Evolutionary conservation across 345 rosid genomes (phyloP), one percentile per base, ranked within the genome.

Genomic region (Moricandia moricandioides): DNA sequence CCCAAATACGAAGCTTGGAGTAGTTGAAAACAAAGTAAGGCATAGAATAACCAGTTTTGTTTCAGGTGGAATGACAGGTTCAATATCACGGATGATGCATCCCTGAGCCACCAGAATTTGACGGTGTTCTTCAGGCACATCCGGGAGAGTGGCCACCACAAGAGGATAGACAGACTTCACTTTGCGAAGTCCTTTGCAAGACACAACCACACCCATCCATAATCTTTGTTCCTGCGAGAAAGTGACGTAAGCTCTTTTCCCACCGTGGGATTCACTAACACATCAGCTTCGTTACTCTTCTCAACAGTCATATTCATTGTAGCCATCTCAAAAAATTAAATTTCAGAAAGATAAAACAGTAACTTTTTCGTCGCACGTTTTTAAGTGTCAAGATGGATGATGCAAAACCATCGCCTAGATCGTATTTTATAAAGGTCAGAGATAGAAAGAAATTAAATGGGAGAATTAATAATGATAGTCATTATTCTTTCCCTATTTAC

Each of bases 1-100:
- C 43, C 60, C 60, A 55, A 24, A 56, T 56, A 56, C 60, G 60
- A 56, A 56, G 60, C 14, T 56, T 56, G 7, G 60, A 56, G 60
- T 56, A 56, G n/a, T 55, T 56, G 7, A 56, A n/a, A n/a, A 56
- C 60, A 6, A 24, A 56, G 4, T 56, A 56, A 5, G 14, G 5
- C 60, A 56, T 56, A 2, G 60, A 24, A 24, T 56, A 56, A 10
- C 14, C 60, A n/a, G 8, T 31, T 56, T 24, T 10, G 33, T 56
- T 56, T 56, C 60, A 1, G 60, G 60, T 6, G 60, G 60, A 24
- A 4, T 5, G 7, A 56, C 60, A 5, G 1, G 31, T 24, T 55
- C 59, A 12, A 55, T 55, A 6, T 55, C 59, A 9, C 59, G 59
- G 30, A 55, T 45, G 52, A 45, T 45, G 59, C 72, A 58, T 66